These are phyloP conservation scores for Candida sp. DNA, from an alignment of 1,139 yeast genomes.

Conservation along the genomic window DNA sequence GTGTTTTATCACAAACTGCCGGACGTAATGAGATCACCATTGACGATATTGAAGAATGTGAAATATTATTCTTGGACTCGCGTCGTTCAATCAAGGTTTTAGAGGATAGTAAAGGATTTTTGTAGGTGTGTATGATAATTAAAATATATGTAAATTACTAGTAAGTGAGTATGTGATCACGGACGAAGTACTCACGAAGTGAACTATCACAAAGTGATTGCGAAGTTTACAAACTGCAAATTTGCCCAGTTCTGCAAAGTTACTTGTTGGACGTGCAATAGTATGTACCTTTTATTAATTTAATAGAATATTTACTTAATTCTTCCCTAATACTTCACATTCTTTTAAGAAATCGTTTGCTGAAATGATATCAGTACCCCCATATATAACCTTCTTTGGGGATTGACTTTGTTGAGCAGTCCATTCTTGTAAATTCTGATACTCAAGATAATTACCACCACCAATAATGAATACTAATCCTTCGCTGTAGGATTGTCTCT, in stretches of 20 bases:
- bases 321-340: conserved; percentile 54
- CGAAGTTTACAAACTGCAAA: too few species aligned
- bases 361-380: conserved; percentile 78
- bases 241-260: too few species aligned
- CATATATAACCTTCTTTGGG: conserved; percentile 65
- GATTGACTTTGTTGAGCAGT: conserved; percentile 37
- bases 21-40: conserved; percentile 69
- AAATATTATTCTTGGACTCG: conserved; percentile 82
- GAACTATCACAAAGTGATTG: too few species aligned
- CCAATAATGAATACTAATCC: conserved; percentile 92
- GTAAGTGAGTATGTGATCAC: not conserved
- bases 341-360: conserved; percentile 77
- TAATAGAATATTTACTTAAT: not conserved
- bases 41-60: conserved; percentile 84
- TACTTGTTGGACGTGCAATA: not conserved
- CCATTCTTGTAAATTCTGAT: conserved; percentile 94
- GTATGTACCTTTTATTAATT: not conserved
- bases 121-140: conserved; percentile 18
- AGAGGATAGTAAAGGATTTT: conserved; percentile 50
- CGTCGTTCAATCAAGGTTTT: conserved; percentile 79
- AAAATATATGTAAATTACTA: not conserved
- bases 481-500: conserved; percentile 76
- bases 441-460: conserved; percentile 94
- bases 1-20: conserved; percentile 70
- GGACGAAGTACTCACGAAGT: too few species aligned